Base-by-base conservation (phyloP, 306 rosid species). In the Dalbergia oliveri region DNA sequence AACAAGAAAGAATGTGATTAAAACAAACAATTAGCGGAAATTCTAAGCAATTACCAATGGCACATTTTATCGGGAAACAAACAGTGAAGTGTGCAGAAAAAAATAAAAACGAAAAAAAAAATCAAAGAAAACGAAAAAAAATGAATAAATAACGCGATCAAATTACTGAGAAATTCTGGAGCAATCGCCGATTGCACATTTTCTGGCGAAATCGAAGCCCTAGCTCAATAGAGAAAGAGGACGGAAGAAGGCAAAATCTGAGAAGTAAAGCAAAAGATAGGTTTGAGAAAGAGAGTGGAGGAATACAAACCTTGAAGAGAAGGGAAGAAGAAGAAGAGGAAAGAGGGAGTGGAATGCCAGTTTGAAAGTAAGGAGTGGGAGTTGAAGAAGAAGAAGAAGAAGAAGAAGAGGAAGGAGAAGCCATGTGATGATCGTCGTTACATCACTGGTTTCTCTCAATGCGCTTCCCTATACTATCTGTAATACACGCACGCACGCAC, bases 271-370 rank as follows among this genome's bases (percentile, higher is more conserved):
- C 61, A 18, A 8, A 35, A 9, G 6, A 53, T 53, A 53, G 59
- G 21, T 14, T 62, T 62, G 37, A 23, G 5, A 31, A 60, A 10
- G 14, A 31, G 21, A 58, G 68, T 45, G 45, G 81, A n/a, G 74
- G 77, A 82, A 73, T 9, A 57, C 44, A 41, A 41, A 91, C 97
- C 96, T 76, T 87, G 74, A 54, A 59, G 45, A 47, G 77, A 35
- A 4, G 75, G 19, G 81, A 33, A 26, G 91, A 21, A 3, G 66
- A 45, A 64, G 67, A 37, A 26, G 31, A 26, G 1, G 31, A 26
- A 34, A 10, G n/a, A n/a, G 60, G 72, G 61, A 69, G 72, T 47
- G 86, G 86, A 82, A 82, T 72, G 35, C 72, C 78, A 10, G 86
- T 77, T 78, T 26, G 4, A 49, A 37, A 76, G 3, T 77, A 75